Conservation (phyloP, 805 yeast species). For the Candida manassasensis region DNA sequence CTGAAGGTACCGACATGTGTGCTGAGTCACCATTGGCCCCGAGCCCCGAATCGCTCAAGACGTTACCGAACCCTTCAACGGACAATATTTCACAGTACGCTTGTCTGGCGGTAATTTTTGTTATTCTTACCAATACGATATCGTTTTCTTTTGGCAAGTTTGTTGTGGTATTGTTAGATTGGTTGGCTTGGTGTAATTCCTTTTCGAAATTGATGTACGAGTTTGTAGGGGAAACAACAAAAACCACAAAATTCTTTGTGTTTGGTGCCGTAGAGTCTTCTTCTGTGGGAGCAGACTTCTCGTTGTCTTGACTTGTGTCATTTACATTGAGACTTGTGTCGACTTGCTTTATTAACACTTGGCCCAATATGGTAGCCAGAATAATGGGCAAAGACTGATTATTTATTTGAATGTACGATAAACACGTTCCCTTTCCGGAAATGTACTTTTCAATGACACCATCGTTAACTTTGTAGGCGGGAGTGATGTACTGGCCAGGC, state of each 20-base stretch:
- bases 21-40: conserved; percentile 51
- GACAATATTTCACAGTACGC: conserved; percentile 71
- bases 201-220: conserved; percentile 21
- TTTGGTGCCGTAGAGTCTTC: conserved; percentile 7
- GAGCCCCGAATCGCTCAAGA: conserved; percentile 57
- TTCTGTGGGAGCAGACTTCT: background rate
- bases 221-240: conserved; percentile 25
- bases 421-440: conserved; percentile 63
- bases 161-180: conserved; percentile 26
- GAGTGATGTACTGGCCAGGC: conserved; percentile 82
- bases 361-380: conserved; percentile 62
- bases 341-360: conserved; percentile 32
- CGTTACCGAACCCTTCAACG: conserved; percentile 58
- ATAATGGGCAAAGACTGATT: conserved; percentile 35
- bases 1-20: conserved; percentile 36
- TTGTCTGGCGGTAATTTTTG: conserved; percentile 60
- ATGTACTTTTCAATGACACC: conserved; percentile 39
- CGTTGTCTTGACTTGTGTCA: conserved; percentile 13
- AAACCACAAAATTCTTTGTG: conserved; percentile 21
- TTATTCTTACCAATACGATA: conserved; percentile 70
- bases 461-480: conserved; percentile 38
- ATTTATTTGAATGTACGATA: conserved; percentile 41
- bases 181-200: conserved; percentile 10
- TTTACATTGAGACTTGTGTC: conserved; percentile 6
- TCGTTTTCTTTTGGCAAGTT: conserved; percentile 82